A percentile compares a stretch with the other conserved stretches of the same genome.
Evolutionary conservation across 345 rosid genomes (phyloP).

Genomic region (Hevea brasiliensis): DNA sequence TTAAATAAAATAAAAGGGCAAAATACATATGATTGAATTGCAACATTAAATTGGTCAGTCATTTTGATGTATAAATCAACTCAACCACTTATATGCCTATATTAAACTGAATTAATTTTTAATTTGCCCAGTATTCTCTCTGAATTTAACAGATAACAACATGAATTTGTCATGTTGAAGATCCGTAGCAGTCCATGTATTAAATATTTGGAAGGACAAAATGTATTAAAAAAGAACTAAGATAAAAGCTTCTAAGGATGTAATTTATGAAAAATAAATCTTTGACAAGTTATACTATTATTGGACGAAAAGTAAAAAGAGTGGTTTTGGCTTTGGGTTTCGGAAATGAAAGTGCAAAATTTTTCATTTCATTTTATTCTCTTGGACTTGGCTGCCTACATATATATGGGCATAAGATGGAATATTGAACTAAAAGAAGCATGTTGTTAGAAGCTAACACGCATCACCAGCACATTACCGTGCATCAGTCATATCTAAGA

Average conservation of each 20-base stretch:
- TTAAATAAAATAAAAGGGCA: too few relatives aligned
- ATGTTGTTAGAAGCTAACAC: background rate
- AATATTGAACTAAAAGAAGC: background rate
- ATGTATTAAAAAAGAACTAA: background rate
- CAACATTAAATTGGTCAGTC: too few relatives aligned
- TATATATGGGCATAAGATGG: too few relatives aligned
- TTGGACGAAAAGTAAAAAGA: background rate
- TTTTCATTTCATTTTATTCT: too few relatives aligned
- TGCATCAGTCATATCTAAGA: background rate
- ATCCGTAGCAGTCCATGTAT: constrained; percentile 2
- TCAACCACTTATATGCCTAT: too few relatives aligned
- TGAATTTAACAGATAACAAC: too few relatives aligned
- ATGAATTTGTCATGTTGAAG: background rate
- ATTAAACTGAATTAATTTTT: too few relatives aligned
- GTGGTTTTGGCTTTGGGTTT: background rate
- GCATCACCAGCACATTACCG: background rate
- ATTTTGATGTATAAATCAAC: too few relatives aligned
- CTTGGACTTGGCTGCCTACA: too few relatives aligned
- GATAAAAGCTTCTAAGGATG: constrained; percentile 4
- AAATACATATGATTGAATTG: too few relatives aligned
- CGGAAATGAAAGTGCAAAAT: too few relatives aligned
- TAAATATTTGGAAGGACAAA: background rate
- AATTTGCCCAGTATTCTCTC: too few relatives aligned
- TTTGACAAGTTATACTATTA: background rate
- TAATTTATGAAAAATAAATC: background rate